A percentile compares a stretch with the other conserved stretches of the same genome.
Evolutionary conservation across 2,329 filamentous ascomycete genomes (phyloP).

Genomic region (Talaromyces amestolkiae): DNA sequence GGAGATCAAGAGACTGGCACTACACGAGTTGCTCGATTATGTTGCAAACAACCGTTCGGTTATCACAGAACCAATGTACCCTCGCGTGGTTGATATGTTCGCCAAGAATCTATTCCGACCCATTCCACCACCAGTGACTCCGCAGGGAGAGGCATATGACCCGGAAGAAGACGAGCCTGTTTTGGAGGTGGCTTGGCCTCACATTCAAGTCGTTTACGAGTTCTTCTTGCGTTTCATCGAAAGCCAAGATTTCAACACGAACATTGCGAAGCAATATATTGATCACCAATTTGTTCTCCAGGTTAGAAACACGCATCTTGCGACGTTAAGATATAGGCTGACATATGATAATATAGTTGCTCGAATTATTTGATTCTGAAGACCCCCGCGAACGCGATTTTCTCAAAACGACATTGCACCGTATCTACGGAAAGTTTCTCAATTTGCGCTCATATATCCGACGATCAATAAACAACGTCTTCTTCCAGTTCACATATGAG

Average conservation of each 20-base stretch:
- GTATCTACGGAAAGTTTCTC: conserved; percentile 98
- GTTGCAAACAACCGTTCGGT: conserved; percentile 98
- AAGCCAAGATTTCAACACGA: conserved; percentile 99
- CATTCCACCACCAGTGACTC: conserved; percentile 94
- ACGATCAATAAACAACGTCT: conserved; percentile 99
- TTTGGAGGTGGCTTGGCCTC: conserved; percentile 96
- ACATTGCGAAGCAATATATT: conserved; percentile 98
- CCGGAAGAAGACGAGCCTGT: conserved; percentile 98
- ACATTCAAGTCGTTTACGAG: conserved; percentile 99
- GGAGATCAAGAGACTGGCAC: conserved; percentile 94
- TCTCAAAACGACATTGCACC: conserved; percentile 93
- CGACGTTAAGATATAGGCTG: not conserved
- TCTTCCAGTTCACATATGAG: conserved; percentile 99
- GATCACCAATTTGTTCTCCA: conserved; percentile 95
- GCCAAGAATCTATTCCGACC: conserved; percentile 97
- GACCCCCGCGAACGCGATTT: conserved; percentile 96
- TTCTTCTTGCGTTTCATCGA: conserved; percentile 99
- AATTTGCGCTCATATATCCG: conserved; percentile 96
- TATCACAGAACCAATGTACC: conserved; percentile 99
- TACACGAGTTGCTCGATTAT: conserved; percentile 95
- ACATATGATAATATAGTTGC: conserved; percentile 53
- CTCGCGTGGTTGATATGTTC: conserved; percentile 98
- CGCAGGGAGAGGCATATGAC: conserved; percentile 96
- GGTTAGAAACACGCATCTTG: conserved; percentile 41
- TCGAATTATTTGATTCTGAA: conserved; percentile 98